These are phyloP conservation scores for Aspergillus indologenus DNA, from an alignment of 495 filamentous ascomycete genomes.

Conservation along the genomic window DNA sequence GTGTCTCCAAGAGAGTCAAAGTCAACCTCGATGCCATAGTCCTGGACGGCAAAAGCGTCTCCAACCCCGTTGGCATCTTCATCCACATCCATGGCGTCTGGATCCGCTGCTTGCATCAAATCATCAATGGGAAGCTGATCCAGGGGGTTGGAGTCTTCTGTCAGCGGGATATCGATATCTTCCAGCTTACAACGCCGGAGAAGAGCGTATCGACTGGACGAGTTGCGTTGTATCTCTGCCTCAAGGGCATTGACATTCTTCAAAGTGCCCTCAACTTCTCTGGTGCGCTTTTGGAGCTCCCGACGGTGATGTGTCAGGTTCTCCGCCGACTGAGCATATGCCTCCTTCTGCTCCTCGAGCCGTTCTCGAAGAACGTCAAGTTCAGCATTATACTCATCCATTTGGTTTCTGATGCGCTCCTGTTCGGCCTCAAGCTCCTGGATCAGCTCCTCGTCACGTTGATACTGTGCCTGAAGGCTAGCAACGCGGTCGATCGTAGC, in stretches of 20 bases:
- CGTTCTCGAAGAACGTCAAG: slow-evolving; percentile 71
- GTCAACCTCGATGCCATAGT: slow-evolving; percentile 90
- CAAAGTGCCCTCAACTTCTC: slow-evolving; percentile 73
- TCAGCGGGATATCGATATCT: slow-evolving; percentile 81
- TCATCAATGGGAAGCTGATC: slow-evolving; percentile 88
- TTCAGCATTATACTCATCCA: slow-evolving; percentile 70
- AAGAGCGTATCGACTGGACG: slow-evolving; percentile 75
- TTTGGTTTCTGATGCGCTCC: slow-evolving; percentile 63
- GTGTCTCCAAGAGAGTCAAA: slow-evolving; percentile 86
- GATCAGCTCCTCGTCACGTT: slow-evolving; percentile 62
- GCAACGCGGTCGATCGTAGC: slow-evolving; percentile 67
- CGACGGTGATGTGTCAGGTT: slow-evolving; percentile 76
- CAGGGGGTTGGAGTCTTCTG: slow-evolving; percentile 66
- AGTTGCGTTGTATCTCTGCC: slow-evolving; percentile 76
- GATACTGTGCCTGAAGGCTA: slow-evolving; percentile 60
- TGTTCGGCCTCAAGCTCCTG: slow-evolving; percentile 70
- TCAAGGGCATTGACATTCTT: slow-evolving; percentile 77
- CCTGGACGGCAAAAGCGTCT: slow-evolving; percentile 56
- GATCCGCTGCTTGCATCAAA: slow-evolving; percentile 60
- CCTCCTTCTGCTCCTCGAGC: slow-evolving; percentile 63
- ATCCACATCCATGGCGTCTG: slow-evolving; percentile 86
- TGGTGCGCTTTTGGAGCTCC: slow-evolving; percentile 80
- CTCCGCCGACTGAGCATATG: slow-evolving; percentile 64
- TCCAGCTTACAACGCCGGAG: slow-evolving; percentile 90
- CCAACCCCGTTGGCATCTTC: slow-evolving; percentile 51